Evolutionary conservation across 306 rosid genomes (phyloP), one percentile per base, ranked within the genome.

Genomic region (Cucumis hystrix): DNA sequence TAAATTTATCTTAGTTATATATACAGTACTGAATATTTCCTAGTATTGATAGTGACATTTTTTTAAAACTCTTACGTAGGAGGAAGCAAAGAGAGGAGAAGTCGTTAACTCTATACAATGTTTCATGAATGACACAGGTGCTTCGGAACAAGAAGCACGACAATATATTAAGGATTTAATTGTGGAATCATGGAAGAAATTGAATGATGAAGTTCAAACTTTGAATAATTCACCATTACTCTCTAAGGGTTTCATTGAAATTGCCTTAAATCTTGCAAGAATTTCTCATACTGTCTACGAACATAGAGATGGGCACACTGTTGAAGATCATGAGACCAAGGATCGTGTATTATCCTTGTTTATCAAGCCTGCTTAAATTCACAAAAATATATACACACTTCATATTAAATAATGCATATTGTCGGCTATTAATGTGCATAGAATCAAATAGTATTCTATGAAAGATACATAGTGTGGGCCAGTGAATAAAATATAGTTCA

Each of bases 81-180:
- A 43, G 0, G 84, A 85, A 65, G 3, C 23, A 0, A 30, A 67
- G n/a, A 67, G 47, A 18, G 83, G 86, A 2, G 87, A 83, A 40
- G 63, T 58, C 79, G 64, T 64, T 0, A 86, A 83, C 45, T 72
- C 82, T 10, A 45, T 83, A 14, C 83, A 81, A 37, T 86, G 87
- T 35, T 79, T 81, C 82, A 86, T 85, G 88, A 52, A 80, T 11
- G 86, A 85, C 64, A 62, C 18, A 4, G 72, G 79, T 33, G 81
- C 49, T 16, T 65, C 65, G 6, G 79, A 86, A 77, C 57, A 37
- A 4, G 80, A 81, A 1, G 89, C 85, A 2, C 71, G 40, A 6
- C 20, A 39, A 41, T 35, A 79, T 10, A 5, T 86, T 15, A 73
- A 39, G 13, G 30, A 28, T 15, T 33, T 81, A 59, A 79, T 82